These are phyloP conservation scores for Friedmanniomyces simplex DNA, from an alignment of 495 filamentous ascomycete genomes.

Conservation along the genomic window DNA sequence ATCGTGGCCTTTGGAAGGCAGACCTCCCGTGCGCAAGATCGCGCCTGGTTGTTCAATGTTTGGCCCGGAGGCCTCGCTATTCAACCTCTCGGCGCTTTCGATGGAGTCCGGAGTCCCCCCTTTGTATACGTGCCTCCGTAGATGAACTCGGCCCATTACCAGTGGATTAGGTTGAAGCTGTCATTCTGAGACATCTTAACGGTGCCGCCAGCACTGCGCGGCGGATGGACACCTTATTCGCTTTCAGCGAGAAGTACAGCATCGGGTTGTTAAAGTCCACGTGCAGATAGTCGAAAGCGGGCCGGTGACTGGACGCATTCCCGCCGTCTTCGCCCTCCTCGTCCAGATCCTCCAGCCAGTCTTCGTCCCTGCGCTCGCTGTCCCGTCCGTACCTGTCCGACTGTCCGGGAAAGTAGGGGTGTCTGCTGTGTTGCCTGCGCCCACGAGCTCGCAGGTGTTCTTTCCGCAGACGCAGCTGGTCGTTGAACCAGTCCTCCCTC, in stretches of 20 bases:
- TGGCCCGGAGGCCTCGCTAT: no score
- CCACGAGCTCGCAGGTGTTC: background rate
- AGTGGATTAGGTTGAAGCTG: no score
- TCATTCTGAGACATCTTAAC: no score
- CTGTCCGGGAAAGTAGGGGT: no score
- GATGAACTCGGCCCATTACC: background rate
- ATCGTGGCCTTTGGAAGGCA: no score
- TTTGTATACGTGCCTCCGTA: no score
- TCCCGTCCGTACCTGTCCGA: background rate
- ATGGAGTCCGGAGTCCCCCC: no score
- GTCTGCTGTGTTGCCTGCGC: background rate
- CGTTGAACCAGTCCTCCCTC: background rate
- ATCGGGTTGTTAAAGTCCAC: background rate
- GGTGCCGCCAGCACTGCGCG: background rate
- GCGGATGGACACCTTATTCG: background rate
- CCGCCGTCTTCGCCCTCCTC: background rate
- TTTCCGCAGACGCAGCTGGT: background rate
- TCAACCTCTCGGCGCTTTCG: no score
- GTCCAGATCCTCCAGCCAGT: background rate
- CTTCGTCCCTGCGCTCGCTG: background rate
- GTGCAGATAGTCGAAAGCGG: background rate
- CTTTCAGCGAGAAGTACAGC: background rate
- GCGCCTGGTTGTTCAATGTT: no score
- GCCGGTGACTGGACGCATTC: background rate
- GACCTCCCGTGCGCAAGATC: no score